Evolutionary conservation across 305 asterid species (phyloP).

Genomic region (Fraxinus velutina): DNA sequence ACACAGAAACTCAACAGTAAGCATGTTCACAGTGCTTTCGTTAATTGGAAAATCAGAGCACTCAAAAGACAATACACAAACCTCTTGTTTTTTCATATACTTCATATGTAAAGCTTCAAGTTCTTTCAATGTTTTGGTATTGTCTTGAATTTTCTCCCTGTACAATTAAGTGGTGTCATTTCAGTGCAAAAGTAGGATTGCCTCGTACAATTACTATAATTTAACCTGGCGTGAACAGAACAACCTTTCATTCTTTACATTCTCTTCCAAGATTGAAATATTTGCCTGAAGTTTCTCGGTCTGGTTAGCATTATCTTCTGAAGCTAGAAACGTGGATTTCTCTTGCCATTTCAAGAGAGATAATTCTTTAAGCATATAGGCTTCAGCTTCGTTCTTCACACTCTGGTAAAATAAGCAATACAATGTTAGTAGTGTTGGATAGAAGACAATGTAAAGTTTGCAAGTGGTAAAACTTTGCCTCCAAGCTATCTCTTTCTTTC

Average conservation of each 20-base stretch:
- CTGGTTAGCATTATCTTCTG: conserved; percentile 60
- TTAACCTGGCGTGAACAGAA: conserved; percentile 9
- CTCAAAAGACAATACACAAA: conserved; percentile 25
- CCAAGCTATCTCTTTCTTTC: conserved; percentile 90
- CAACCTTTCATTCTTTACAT: conserved; percentile 70
- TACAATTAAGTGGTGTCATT: conserved; percentile 18
- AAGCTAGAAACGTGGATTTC: conserved; percentile 72
- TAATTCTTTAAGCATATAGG: conserved; percentile 86
- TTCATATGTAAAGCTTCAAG: conserved; percentile 69
- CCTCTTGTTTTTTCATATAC: conserved; percentile 82
- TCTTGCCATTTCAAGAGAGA: conserved; percentile 89
- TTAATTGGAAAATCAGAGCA: neutral
- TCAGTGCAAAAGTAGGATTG: conserved; percentile 10
- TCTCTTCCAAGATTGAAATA: conserved; percentile 62
- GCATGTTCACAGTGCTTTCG: neutral
- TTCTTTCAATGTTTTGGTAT: conserved; percentile 59
- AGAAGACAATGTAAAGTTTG: conserved; percentile 14
- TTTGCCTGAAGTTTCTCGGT: conserved; percentile 51
- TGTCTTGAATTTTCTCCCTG: conserved; percentile 84
- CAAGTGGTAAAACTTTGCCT: conserved; percentile 42
- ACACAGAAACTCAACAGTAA: neutral
- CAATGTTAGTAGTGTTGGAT: neutral
- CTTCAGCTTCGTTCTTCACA: conserved; percentile 93
- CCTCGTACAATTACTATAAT: neutral
- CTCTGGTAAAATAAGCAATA: conserved; percentile 40